Evolutionary conservation across 2,329 filamentous ascomycete genomes (phyloP).

Genomic region (Fusarium stilboides): DNA sequence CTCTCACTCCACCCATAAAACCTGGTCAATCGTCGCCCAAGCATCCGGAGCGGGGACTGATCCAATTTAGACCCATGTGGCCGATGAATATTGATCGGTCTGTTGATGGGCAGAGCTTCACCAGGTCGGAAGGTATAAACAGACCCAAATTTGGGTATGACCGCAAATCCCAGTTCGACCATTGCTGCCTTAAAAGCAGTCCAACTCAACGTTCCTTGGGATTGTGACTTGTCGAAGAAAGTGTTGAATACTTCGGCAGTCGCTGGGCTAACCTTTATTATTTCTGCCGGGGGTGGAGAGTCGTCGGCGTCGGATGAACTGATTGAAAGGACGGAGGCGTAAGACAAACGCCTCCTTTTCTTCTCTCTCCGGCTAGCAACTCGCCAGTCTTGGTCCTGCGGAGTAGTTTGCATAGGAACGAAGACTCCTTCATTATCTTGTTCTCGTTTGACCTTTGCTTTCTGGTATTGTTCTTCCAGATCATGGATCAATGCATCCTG

Average conservation of each 20-base stretch:
- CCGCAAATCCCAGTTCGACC: constrained; percentile 58
- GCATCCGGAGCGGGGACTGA: constrained; percentile 49
- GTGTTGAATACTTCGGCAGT: constrained; percentile 58
- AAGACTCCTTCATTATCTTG: constrained; percentile 29
- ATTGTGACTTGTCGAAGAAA: constrained; percentile 52
- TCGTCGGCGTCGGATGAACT: too few relatives aligned
- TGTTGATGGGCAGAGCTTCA: constrained; percentile 42
- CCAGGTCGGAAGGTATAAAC: constrained; percentile 59
- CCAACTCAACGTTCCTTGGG: constrained; percentile 55
- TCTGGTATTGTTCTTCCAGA: constrained; percentile 51
- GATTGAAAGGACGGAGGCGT: constrained; percentile 48
- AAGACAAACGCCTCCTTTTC: constrained; percentile 60
- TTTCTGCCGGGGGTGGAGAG: constrained; percentile 6
- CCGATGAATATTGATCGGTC: constrained; percentile 55
- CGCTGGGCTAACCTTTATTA: constrained; percentile 57
- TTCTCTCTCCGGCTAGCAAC: constrained; percentile 58
- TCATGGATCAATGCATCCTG: constrained; percentile 57
- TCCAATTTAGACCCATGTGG: constrained; percentile 57
- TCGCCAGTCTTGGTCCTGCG: constrained; percentile 40
- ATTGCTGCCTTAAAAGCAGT: constrained; percentile 58
- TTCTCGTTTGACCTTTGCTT: constrained; percentile 45
- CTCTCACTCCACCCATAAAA: constrained; percentile 55
- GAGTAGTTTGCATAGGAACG: constrained; percentile 28
- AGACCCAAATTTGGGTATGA: constrained; percentile 59
- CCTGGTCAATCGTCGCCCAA: constrained; percentile 53